These are phyloP conservation scores for Pseudopithomyces maydicus DNA, from an alignment of 2,329 filamentous ascomycete genomes.

Conservation along the genomic window DNA sequence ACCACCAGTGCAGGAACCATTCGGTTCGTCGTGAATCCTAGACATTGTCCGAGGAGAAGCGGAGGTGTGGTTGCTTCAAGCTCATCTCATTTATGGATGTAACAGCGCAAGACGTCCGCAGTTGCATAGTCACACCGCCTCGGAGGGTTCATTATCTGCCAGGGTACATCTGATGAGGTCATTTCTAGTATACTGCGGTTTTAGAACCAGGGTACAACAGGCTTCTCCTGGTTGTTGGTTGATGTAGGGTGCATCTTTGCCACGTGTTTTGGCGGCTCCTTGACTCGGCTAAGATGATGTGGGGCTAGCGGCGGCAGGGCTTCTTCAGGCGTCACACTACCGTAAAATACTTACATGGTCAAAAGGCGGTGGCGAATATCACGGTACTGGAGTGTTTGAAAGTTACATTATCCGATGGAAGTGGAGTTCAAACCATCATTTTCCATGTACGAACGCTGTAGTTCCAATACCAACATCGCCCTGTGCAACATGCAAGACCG, in stretches of 20 bases:
- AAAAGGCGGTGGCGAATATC: conserved; percentile 9
- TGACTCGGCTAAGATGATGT: not conserved
- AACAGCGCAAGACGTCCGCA: conserved; percentile 9
- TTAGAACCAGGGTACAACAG: conserved; percentile 27
- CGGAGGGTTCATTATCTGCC: not conserved
- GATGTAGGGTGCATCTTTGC: conserved; percentile 9
- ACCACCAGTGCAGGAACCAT: not conserved
- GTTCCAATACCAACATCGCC: not conserved
- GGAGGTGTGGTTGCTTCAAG: conserved; percentile 1
- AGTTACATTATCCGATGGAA: not conserved
- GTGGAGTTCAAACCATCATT: not conserved
- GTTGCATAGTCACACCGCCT: conserved; percentile 36
- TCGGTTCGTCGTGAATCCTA: not conserved
- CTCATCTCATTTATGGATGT: not conserved
- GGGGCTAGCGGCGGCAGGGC: not conserved
- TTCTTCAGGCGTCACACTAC: not conserved
- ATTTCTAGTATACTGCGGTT: conserved; percentile 3
- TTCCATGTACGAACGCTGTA: not conserved
- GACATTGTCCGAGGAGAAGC: conserved; percentile 11
- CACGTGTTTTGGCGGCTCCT: conserved; percentile 8
- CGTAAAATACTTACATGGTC: not conserved
- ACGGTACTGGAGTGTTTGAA: not conserved
- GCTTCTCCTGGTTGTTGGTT: conserved; percentile 18
- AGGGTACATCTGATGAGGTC: conserved; percentile 13
- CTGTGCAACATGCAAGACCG: not conserved